These are phyloP conservation scores for Exophiala spinifera DNA, from an alignment of 2,329 filamentous ascomycete species.

Conservation along the genomic window DNA sequence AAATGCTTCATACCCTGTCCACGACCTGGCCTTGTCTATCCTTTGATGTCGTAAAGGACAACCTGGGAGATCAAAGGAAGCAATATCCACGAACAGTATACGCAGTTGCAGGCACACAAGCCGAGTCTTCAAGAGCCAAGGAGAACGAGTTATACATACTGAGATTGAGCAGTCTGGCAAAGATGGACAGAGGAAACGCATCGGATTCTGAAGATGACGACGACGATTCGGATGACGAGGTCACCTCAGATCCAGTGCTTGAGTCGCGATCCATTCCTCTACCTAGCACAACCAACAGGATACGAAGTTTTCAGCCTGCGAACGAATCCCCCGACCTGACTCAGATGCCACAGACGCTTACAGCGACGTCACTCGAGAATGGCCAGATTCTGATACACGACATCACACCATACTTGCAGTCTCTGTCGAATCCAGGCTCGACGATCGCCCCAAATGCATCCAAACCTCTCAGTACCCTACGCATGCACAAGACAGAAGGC, in stretches of 20 bases:
- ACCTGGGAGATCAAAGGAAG: constrained; percentile 81
- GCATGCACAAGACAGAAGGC: constrained; percentile 88
- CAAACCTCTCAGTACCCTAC: constrained; percentile 81
- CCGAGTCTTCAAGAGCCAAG: constrained; percentile 67
- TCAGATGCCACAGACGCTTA: constrained; percentile 73
- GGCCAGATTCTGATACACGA: constrained; percentile 85
- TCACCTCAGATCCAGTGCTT: constrained; percentile 76
- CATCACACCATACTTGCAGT: constrained; percentile 80
- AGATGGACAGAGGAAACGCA: constrained; percentile 72
- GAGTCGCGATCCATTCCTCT: constrained; percentile 88
- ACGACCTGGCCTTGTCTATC: constrained; percentile 97
- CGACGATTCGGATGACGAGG: constrained; percentile 67
- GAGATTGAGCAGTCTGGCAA: constrained; percentile 88
- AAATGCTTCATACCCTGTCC: constrained; percentile 93
- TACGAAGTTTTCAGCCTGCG: constrained; percentile 74
- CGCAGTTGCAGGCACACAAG: constrained; percentile 90
- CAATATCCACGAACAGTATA: constrained; percentile 96
- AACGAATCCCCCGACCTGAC: constrained; percentile 65
- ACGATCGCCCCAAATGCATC: constrained; percentile 77
- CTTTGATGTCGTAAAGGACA: constrained; percentile 86
- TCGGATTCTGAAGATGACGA: constrained; percentile 68
- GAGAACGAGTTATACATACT: constrained; percentile 95
- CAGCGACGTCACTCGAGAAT: constrained; percentile 89
- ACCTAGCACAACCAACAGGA: constrained; percentile 85
- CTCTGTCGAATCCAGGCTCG: constrained; percentile 86